Conservation (phyloP, 805 yeast genomes). For the Starmerella ratchasimensis region DNA sequence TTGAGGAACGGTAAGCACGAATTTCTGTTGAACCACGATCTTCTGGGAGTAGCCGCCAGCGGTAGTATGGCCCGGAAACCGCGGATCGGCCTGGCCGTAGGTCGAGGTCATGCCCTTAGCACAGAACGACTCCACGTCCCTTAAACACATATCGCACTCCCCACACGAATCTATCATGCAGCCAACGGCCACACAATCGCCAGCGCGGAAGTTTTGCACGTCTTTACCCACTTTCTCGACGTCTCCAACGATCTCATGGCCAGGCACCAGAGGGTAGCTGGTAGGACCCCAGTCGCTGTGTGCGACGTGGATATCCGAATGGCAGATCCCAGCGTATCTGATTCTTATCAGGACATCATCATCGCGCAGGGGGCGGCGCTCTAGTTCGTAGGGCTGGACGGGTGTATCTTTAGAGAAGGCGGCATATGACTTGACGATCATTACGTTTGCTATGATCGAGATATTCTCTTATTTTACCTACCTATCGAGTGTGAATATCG, state of each 20-base stretch:
- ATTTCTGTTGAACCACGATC: conserved; percentile 41
- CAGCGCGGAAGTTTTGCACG: conserved; percentile 39
- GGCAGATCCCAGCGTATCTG: conserved; percentile 35
- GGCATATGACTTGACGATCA: not conserved
- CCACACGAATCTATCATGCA: conserved; percentile 52
- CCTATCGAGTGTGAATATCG: no score
- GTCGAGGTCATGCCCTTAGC: conserved; percentile 31
- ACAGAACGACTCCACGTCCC: conserved; percentile 47
- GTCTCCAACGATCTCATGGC: conserved; percentile 34
- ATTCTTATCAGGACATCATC: conserved; percentile 26
- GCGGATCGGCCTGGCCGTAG: conserved; percentile 30
- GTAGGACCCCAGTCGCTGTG: conserved; percentile 39
- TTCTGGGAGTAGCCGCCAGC: conserved; percentile 34
- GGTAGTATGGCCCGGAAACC: conserved; percentile 51
- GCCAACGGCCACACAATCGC: conserved; percentile 72
- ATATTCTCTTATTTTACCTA: no score
- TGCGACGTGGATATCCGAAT: conserved; percentile 42
- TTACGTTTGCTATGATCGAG: no score
- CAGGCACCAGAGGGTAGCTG: conserved; percentile 31
- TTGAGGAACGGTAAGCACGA: conserved; percentile 52
- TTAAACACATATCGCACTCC: conserved; percentile 45
- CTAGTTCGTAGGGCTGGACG: not conserved
- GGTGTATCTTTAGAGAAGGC: not conserved
- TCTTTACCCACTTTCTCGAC: conserved; percentile 39
- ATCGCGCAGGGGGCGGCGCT: conserved; percentile 14